Conservation (phyloP, 129 eudicot species). For the Helianthus tuberosus region DNA sequence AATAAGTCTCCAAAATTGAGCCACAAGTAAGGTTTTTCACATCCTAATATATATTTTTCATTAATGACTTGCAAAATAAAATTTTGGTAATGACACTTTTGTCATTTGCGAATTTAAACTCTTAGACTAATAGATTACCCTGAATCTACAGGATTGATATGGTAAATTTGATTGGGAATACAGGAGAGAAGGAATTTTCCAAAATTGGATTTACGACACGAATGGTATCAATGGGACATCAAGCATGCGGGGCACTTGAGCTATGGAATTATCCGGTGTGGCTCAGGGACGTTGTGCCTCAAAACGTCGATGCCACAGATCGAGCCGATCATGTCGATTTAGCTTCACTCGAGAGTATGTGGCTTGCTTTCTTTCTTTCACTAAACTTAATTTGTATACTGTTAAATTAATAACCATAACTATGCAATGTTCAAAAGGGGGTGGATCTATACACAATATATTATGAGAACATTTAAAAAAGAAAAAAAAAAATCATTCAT, state of each 20-base stretch:
- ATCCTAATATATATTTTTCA: neutral
- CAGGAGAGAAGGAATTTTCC: conserved; percentile 41
- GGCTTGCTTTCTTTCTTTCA: neutral
- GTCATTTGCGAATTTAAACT: neutral
- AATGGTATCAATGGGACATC: conserved; percentile 83
- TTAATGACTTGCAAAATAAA: neutral
- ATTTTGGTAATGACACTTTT: neutral
- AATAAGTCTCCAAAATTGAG: conserved; percentile 53
- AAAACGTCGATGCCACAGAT: conserved; percentile 50
- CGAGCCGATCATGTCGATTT: conserved; percentile 57
- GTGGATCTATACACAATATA: too few relatives aligned
- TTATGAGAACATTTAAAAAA: too few relatives aligned
- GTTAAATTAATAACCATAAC: neutral
- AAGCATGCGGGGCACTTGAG: conserved; percentile 68
- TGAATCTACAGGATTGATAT: conserved; percentile 41
- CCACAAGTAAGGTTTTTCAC: conserved; percentile 33
- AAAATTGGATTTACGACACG: conserved; percentile 48
- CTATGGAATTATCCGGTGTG: conserved; percentile 63
- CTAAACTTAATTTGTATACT: neutral
- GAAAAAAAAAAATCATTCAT: too few relatives aligned
- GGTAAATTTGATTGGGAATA: conserved; percentile 39
- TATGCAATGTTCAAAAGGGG: neutral
- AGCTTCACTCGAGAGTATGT: conserved; percentile 63
- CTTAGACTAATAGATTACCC: neutral
- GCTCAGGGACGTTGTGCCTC: conserved; percentile 49